phyloP scores from a whole-genome alignment of 2,329 filamentous ascomycete genomes.

The Blumeriella jaapii region DNA sequence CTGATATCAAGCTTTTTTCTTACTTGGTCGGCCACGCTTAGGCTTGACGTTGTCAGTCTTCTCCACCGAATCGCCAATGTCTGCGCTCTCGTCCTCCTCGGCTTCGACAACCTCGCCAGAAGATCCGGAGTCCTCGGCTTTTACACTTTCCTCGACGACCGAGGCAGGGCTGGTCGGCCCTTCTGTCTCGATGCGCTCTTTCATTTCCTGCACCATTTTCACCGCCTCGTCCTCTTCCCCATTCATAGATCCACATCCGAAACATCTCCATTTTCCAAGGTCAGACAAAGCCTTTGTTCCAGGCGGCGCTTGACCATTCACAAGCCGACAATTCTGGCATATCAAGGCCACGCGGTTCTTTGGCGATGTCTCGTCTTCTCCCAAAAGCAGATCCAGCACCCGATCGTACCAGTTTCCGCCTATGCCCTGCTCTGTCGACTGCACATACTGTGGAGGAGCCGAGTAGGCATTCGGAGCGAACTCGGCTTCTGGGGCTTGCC shows the following conservation, averaged over 20 bases:
- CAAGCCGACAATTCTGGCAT: constrained; percentile 68
- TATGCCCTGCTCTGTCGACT: constrained; percentile 11
- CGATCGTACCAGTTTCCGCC: constrained; percentile 81
- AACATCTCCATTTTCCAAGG: constrained; percentile 78
- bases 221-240: constrained; percentile 73
- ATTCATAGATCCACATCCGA: constrained; percentile 72
- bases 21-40: constrained; percentile 13
- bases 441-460: constrained; percentile 25
- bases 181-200: constrained; percentile 19
- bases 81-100: constrained; percentile 6
- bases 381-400: constrained; percentile 80
- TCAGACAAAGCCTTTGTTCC: constrained; percentile 69
- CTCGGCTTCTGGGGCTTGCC: constrained; percentile 33
- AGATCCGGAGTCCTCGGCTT: constrained; percentile 2
- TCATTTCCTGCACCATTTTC: constrained; percentile 42
- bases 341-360: constrained; percentile 87
- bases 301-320: constrained; percentile 92
- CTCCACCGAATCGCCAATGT: constrained; percentile 3
- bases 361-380: constrained; percentile 85
- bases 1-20: constrained; percentile 13
- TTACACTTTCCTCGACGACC: constrained; percentile 3
- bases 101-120: constrained; percentile 5
- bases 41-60: constrained; percentile 13
- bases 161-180: constrained; percentile 8
- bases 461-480: constrained; percentile 65